phyloP scores from a whole-genome alignment of 2,329 filamentous ascomycete genomes.

The Fonsecaea pedrosoi region DNA sequence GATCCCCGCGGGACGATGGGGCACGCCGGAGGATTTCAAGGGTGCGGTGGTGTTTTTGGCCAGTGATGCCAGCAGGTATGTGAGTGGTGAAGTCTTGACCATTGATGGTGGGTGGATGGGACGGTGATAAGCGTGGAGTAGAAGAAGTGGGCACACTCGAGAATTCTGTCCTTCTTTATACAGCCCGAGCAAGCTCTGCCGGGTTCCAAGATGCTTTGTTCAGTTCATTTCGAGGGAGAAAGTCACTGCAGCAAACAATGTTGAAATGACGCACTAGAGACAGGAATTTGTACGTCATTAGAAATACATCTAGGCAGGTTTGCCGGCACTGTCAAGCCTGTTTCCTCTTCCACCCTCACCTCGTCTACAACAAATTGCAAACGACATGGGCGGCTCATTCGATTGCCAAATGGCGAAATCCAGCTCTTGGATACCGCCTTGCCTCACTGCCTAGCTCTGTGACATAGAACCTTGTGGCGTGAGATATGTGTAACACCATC shows the following conservation, averaged over 20 bases:
- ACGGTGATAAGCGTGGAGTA: constrained; percentile 19
- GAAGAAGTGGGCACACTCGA: not conserved
- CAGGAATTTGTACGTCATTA: constrained; percentile 41
- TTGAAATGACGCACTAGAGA: constrained; percentile 77
- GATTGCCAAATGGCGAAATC: not conserved
- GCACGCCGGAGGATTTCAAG: constrained; percentile 62
- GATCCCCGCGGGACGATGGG: constrained; percentile 87
- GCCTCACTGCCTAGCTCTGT: not conserved
- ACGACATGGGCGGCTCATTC: not conserved
- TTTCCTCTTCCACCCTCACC: not conserved
- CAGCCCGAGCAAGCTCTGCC: not conserved
- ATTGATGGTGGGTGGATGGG: constrained; percentile 41
- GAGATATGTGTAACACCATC: not conserved
- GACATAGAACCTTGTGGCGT: not conserved
- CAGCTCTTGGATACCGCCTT: not conserved
- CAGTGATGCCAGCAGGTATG: constrained; percentile 53
- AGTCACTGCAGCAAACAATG: constrained; percentile 50
- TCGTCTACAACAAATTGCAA: not conserved
- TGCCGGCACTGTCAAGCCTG: not conserved
- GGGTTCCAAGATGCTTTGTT: not conserved
- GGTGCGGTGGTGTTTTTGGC: constrained; percentile 60
- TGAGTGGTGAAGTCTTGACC: constrained; percentile 57
- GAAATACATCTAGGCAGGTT: not conserved
- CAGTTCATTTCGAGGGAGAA: not conserved
- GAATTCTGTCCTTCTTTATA: not conserved